These are phyloP conservation scores for Ceratocystis eucalypticola DNA, from an alignment of 2,329 filamentous ascomycete genomes.

Conservation along the genomic window DNA sequence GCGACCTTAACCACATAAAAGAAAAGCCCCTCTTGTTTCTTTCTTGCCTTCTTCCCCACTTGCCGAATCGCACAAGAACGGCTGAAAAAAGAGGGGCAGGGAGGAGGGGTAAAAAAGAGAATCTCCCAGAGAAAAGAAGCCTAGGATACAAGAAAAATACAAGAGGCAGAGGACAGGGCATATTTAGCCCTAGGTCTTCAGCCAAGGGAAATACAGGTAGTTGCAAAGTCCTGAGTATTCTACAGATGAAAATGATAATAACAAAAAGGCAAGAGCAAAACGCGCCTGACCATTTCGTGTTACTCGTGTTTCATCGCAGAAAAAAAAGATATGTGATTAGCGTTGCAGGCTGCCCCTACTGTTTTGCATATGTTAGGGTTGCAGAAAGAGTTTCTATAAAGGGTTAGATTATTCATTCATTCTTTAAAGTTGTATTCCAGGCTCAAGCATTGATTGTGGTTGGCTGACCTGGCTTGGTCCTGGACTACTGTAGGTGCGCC, in stretches of 20 bases:
- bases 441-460: not conserved
- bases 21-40: not conserved
- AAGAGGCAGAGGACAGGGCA: not conserved
- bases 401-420: too few species aligned
- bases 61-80: not conserved
- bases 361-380: not conserved
- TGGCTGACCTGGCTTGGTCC: too few species aligned
- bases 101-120: constrained; percentile 8
- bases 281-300: too few species aligned
- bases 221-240: not conserved
- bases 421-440: not conserved
- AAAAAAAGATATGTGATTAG: not conserved
- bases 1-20: not conserved
- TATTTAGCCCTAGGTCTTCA: too few species aligned
- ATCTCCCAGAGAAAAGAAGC: not conserved
- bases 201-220: too few species aligned
- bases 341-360: not conserved
- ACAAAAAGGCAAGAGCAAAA: not conserved
- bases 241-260: not conserved
- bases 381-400: not conserved
- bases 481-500: not conserved
- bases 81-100: not conserved
- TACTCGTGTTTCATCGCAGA: not conserved
- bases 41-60: constrained; percentile 14
- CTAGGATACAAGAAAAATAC: not conserved